These are phyloP conservation scores for Leccinellum luteum DNA, from an alignment of 768 basidiomycete species.

Conservation along the genomic window DNA sequence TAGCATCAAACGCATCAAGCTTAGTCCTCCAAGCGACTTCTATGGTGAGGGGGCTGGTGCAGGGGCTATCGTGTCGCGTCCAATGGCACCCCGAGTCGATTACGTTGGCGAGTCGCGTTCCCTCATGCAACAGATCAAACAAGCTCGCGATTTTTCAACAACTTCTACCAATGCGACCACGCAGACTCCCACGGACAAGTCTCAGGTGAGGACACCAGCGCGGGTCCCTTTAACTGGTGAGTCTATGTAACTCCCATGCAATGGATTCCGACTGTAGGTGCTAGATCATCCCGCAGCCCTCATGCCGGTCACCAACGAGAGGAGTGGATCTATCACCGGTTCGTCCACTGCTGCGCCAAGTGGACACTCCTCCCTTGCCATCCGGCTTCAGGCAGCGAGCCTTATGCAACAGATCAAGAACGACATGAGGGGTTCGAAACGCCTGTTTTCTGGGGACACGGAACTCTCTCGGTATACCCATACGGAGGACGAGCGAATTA, in stretches of 20 bases:
- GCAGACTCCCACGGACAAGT: conserved; percentile 24
- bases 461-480: conserved; percentile 45
- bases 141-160: conserved; percentile 74
- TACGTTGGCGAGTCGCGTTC: conserved; percentile 76
- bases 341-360: conserved; percentile 33
- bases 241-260: not conserved
- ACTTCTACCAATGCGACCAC: conserved; percentile 58
- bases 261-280: conserved; percentile 1
- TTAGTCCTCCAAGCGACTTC: conserved; percentile 66
- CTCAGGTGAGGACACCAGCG: conserved; percentile 1
- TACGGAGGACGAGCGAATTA: conserved; percentile 13
- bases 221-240: conserved; percentile 13
- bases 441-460: conserved; percentile 66
- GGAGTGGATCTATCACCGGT: conserved; percentile 22
- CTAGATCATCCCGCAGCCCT: conserved; percentile 13
- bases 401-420: conserved; percentile 85
- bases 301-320: conserved; percentile 12
- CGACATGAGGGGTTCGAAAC: conserved; percentile 68
- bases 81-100: conserved; percentile 50
- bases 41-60: conserved; percentile 50
- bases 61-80: conserved; percentile 48
- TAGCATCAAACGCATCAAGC: conserved; percentile 77
- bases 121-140: conserved; percentile 79
- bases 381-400: conserved; percentile 72
- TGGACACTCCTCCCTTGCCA: conserved; percentile 60